These are phyloP conservation scores for Pseudopithomyces maydicus DNA, from an alignment of 2,329 filamentous ascomycete species.

Conservation along the genomic window DNA sequence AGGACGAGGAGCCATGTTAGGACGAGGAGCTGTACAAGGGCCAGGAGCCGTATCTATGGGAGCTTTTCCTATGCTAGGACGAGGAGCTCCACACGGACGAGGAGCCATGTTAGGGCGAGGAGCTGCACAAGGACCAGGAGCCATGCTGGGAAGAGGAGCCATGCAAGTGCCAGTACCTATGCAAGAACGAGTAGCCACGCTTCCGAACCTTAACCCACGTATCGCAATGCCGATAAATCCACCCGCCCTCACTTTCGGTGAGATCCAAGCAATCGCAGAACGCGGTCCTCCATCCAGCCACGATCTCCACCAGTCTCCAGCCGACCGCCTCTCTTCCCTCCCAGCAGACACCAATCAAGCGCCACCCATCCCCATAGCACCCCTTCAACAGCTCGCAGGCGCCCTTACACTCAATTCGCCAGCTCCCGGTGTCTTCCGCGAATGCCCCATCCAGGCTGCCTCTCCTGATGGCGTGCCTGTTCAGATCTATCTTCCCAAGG, in stretches of 20 bases:
- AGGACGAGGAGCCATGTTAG: no score
- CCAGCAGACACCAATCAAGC: background rate
- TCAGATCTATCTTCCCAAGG: slow-evolving; percentile 33
- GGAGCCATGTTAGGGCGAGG: no score
- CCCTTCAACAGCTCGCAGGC: slow-evolving; percentile 1
- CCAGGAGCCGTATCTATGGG: no score
- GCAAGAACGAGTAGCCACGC: no score
- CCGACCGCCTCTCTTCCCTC: background rate
- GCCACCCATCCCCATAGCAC: background rate
- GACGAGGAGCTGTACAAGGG: no score
- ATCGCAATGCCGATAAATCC: background rate
- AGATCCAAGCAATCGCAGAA: background rate
- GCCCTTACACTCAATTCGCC: slow-evolving; percentile 1
- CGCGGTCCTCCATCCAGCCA: background rate
- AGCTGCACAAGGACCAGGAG: no score
- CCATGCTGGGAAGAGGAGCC: no score
- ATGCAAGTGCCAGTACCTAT: no score
- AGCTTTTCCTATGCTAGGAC: no score
- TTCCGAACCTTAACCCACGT: no score
- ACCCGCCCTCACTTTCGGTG: background rate
- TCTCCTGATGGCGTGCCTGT: slow-evolving; percentile 23
- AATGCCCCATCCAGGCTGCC: background rate
- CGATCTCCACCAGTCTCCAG: background rate
- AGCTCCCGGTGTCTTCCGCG: background rate
- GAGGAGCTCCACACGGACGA: no score